A percentile compares a stretch with the other conserved stretches of the same genome.
phyloP scores from a whole-genome alignment of 257 asterid species.

The Plantago major region DNA sequence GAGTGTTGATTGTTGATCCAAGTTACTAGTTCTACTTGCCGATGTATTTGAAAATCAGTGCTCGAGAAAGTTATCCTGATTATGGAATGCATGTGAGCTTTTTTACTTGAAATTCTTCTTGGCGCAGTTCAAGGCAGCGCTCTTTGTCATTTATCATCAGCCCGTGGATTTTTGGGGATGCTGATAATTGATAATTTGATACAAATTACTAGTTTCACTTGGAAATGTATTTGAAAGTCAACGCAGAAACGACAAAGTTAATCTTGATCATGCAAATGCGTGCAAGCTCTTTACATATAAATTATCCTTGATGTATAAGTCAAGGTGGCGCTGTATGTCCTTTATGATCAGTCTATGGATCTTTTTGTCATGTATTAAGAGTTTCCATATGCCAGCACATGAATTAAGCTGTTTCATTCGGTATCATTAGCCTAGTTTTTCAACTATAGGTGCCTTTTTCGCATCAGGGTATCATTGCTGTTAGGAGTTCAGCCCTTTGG shows the following conservation, averaged over 20 bases:
- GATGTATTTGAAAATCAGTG: no score
- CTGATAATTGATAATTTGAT: not conserved
- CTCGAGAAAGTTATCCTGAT: no score
- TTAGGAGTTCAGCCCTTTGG: no score
- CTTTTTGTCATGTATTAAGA: no score
- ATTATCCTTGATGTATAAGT: not conserved
- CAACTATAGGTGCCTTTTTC: not conserved
- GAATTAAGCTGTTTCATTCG: not conserved
- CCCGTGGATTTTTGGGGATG: not conserved
- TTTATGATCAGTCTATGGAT: no score
- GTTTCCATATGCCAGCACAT: no score
- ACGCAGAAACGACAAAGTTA: no score
- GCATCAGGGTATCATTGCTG: no score
- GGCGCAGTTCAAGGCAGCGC: not conserved
- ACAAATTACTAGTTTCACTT: not conserved
- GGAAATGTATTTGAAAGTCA: not conserved
- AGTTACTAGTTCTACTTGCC: not conserved
- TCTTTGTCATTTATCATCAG: not conserved
- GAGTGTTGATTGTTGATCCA: not conserved
- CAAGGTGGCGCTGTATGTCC: not conserved
- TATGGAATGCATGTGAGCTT: no score
- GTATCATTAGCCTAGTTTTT: not conserved
- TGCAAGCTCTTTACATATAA: no score
- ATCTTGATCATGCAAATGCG: no score
- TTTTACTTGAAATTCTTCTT: not conserved